Evolutionary conservation across 1,284 basidiomycete species (phyloP), one percentile per base, ranked within the genome.

Genomic region (Tremellales sp.): DNA sequence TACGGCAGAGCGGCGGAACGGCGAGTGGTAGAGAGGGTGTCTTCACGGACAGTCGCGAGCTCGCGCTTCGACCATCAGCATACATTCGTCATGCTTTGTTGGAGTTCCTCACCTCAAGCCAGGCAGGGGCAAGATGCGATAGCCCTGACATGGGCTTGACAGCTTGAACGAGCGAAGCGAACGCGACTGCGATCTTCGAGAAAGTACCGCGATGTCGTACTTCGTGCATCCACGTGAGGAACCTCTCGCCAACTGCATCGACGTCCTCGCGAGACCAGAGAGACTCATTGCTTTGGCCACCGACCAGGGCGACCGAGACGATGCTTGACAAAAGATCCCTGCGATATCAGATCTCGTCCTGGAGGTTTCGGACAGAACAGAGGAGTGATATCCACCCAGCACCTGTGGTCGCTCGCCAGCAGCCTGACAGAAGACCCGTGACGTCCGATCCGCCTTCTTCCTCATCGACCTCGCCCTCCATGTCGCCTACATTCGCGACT

Each of bases 201-300:
- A 73, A 75, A 1, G 72, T 73, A 3, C 72, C 73, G 5, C 70
- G 56, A 53, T 75, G 73, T 22, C 72, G 64, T 40, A 75, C 67
- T 51, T 72, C 70, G 40, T 70, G 67, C 52, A 75, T 50, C 73
- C 73, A 75, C 1, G 49, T 52, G 13, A 71, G 54, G 48, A 70
- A 73, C 5, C 54, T 49, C 11, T 51, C 37, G 0, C 73, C 73
- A 2, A 62, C 61, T n/a, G 21, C 11, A 22, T 62, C 46, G 4
- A 73, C 51, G 6, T 70, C 65, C 0, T 53, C 47, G n/a, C 29
- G 40, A 7, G 45, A 49, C 72, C 72, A 74, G 2, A n/a, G n/a
- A n/a, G n/a, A n/a, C n/a, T n/a, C n/a, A 70, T 45, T 0, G 17
- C 43, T 29, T 64, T 62, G 1, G 31, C 26, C 1, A 15, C 29